These are phyloP conservation scores for Amaranthus cruentus DNA, from an alignment of 148 eudicot genomes.

Conservation along the genomic window DNA sequence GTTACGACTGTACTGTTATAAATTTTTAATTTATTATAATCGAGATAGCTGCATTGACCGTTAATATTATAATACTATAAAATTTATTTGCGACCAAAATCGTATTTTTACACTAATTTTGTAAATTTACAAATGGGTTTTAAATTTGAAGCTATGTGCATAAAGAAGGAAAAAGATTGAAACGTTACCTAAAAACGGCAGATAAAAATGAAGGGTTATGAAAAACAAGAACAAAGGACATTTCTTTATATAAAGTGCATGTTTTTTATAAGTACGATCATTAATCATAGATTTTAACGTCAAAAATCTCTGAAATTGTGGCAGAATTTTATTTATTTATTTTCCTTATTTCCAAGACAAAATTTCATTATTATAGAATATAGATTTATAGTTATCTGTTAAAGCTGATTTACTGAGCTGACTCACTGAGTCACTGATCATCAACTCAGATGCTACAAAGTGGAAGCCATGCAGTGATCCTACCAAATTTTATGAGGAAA, in stretches of 20 bases:
- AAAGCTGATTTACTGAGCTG: conserved; percentile 14
- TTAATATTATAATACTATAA: too few relatives aligned
- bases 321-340: background rate
- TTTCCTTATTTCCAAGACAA: conserved; percentile 11
- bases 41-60: too few relatives aligned
- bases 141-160: conserved; percentile 6
- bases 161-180: background rate
- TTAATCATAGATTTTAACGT: conserved; percentile 11
- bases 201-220: background rate
- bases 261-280: background rate
- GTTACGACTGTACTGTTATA: too few relatives aligned
- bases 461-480: conserved; percentile 1
- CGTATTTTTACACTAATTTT: too few relatives aligned
- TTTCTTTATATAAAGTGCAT: conserved; percentile 9
- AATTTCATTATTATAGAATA: background rate
- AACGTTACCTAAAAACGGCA: conserved; percentile 7
- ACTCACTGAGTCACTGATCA: conserved; percentile 7
- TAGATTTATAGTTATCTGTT: background rate
- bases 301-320: conserved; percentile 8
- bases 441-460: background rate
- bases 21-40: too few relatives aligned
- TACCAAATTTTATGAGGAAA: background rate
- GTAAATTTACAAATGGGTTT: background rate
- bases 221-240: background rate
- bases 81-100: too few relatives aligned